phyloP scores from a whole-genome alignment of 306 rosid genomes.

The Gillenia trifoliata region DNA sequence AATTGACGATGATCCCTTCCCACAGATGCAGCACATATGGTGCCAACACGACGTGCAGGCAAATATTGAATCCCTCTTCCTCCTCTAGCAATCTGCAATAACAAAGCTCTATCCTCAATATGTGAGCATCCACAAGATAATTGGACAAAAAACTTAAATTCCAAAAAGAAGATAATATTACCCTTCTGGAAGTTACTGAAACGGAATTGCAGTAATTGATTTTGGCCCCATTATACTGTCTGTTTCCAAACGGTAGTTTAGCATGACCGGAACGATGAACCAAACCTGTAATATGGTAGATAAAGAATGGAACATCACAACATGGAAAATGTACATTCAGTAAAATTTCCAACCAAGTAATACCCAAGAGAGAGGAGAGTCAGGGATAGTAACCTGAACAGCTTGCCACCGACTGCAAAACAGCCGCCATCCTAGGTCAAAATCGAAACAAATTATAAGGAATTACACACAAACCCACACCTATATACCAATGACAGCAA shows the following conservation, averaged over 20 bases:
- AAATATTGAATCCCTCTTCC: conserved; percentile 7
- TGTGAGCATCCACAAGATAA: conserved; percentile 2
- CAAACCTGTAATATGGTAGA: conserved; percentile 26
- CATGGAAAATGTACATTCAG: neutral
- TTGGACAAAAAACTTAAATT: neutral
- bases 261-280: conserved; percentile 28
- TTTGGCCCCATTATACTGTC: neutral
- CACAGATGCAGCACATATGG: conserved; percentile 26
- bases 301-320: neutral
- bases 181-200: conserved; percentile 31
- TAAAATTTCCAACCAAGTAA: neutral
- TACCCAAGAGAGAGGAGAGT: neutral
- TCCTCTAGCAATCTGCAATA: conserved; percentile 32
- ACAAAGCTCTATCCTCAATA: conserved; percentile 13
- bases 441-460: neutral
- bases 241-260: conserved; percentile 31
- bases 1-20: conserved; percentile 37
- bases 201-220: conserved; percentile 19
- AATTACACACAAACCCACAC: neutral
- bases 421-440: conserved; percentile 32
- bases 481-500: neutral
- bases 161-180: conserved; percentile 11
- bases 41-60: conserved; percentile 19
- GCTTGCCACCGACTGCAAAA: conserved; percentile 24
- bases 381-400: conserved; percentile 26